Evolutionary conservation across 352 stramenopile genomes (phyloP).

Genomic region (Saprolegnia parasitica): DNA sequence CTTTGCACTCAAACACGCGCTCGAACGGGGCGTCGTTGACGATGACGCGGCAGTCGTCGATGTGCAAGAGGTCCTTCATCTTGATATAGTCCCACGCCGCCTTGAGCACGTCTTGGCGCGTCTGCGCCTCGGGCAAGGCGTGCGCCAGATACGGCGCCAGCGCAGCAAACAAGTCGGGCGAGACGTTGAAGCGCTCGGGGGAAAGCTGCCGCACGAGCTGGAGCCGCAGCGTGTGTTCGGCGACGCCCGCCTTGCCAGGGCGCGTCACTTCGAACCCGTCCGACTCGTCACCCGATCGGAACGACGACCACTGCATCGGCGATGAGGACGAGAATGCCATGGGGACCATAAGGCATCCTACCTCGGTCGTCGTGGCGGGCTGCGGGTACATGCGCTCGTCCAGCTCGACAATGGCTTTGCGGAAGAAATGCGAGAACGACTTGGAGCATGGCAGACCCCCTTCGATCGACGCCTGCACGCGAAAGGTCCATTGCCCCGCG

Average conservation of each 20-base stretch:
- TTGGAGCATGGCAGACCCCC: conserved; percentile 5
- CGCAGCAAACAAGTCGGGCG: conserved; percentile 9
- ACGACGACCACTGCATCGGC: conserved; percentile 19
- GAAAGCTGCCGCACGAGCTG: conserved; percentile 16
- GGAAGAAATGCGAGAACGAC: conserved; percentile 23
- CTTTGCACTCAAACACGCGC: conserved; percentile 21
- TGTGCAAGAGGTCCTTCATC: conserved; percentile 20
- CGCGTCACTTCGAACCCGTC: conserved; percentile 22
- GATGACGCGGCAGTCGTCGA: conserved; percentile 3
- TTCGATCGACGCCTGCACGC: conserved; percentile 21
- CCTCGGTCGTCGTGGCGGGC: conserved; percentile 9
- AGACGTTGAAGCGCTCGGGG: conserved; percentile 17
- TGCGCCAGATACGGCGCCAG: conserved; percentile 4
- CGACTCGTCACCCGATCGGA: conserved; percentile 10
- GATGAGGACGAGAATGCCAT: neutral
- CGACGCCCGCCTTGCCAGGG: conserved; percentile 10
- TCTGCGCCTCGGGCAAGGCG: neutral
- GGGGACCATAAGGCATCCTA: neutral
- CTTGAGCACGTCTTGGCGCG: conserved; percentile 4
- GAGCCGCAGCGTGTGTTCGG: conserved; percentile 1
- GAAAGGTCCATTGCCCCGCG: conserved; percentile 24
- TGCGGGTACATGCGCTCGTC: conserved; percentile 18
- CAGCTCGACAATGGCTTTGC: conserved; percentile 23
- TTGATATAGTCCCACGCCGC: conserved; percentile 28
- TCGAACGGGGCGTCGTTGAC: conserved; percentile 11